phyloP scores from a whole-genome alignment of 106 monocot species.

The Acorus gramineus region DNA sequence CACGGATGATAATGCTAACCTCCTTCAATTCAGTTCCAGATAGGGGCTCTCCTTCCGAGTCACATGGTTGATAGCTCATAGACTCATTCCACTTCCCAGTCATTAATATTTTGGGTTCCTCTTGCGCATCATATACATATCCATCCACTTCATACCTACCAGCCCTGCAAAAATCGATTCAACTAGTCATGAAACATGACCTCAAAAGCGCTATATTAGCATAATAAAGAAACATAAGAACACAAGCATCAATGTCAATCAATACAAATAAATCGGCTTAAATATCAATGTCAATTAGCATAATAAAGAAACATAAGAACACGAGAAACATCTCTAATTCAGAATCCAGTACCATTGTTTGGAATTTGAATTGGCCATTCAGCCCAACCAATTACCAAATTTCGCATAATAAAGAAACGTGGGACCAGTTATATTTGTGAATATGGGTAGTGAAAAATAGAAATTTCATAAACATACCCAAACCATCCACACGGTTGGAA shows the following conservation, averaged over 20 bases:
- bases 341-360: too few relatives aligned
- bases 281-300: too few relatives aligned
- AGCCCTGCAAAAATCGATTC: slow-evolving; percentile 25
- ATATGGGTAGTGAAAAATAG: background rate
- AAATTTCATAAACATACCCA: background rate
- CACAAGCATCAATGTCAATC: background rate
- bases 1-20: slow-evolving; percentile 17
- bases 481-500: too few relatives aligned
- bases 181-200: background rate
- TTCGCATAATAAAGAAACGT: too few relatives aligned
- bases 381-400: too few relatives aligned
- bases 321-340: too few relatives aligned
- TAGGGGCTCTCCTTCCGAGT: slow-evolving; percentile 87
- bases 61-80: slow-evolving; percentile 91
- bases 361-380: too few relatives aligned
- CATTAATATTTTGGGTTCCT: slow-evolving; percentile 88
- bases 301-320: too few relatives aligned
- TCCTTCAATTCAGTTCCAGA: slow-evolving; percentile 82
- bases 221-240: background rate
- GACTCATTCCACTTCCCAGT: slow-evolving; percentile 95
- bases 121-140: slow-evolving; percentile 75
- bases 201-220: background rate
- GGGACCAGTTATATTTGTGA: too few relatives aligned
- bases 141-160: slow-evolving; percentile 96
- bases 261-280: background rate